Evolutionary conservation across 1,284 basidiomycete genomes (phyloP), one percentile per base, ranked within the genome.

Genomic region (Kwoniella shivajii): DNA sequence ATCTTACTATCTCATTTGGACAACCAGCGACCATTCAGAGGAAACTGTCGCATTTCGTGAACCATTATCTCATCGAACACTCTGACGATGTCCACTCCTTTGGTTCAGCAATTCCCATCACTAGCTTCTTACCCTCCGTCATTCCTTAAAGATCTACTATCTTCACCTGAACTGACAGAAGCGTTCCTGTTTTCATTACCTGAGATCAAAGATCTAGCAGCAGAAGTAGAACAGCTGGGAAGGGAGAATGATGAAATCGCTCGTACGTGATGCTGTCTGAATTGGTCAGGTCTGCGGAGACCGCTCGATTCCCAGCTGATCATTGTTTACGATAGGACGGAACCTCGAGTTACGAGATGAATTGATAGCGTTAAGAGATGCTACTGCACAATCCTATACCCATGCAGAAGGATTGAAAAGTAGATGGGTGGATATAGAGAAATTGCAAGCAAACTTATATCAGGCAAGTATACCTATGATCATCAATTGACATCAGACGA

Each of bases 381-480:
- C 91, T 54, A 92, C 92, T 0, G 84, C 92, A 63, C 87, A 86
- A 39, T 86, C 88, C 0, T 96, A 94, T 67, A 85, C 89, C 57
- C 84, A 92, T 59, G 91, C 92, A 3, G 88, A 89, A 71, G 76
- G 81, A 6, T 78, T 94, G 20, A 90, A 94, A 75, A 80, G 81
- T 1, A 81, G 88, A 39, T 94, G 91, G 90, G 86, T 85, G 61
- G 88, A 89, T 55, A 68, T 94, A 4, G 91, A 94, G 59, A 86
- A 86, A 64, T 88, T 91, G 62, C 93, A 96, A 76, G 83, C 81
- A 48, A 89, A 90, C 30, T 82, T 92, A 10, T 94, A 93, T 72
- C 89, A 92, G 80, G 93, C 91, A 41, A 58, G 82, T 54, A 20
- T 13, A 4, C 3, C 18, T 36, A 26, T n/a, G 4, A n/a, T n/a